phyloP scores from a whole-genome alignment of 805 yeast species.

The Lipomyces mesembrius region DNA sequence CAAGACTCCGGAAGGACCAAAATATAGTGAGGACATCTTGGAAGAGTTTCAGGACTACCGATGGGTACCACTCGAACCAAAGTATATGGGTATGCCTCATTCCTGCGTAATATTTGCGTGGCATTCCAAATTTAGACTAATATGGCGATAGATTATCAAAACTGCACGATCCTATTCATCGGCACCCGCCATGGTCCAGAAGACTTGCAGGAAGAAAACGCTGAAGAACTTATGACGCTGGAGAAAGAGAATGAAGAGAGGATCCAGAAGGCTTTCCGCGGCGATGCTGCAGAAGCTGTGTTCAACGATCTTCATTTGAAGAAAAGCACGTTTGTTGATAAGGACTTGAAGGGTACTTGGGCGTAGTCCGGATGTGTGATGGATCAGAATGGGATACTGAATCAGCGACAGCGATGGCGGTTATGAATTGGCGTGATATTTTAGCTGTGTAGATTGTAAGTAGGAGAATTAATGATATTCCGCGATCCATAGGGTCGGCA shows the following conservation, averaged over 20 bases:
- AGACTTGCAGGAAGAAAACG: conserved; percentile 1
- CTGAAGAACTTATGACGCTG: neutral
- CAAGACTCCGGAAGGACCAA: neutral
- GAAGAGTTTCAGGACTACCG: conserved; percentile 15
- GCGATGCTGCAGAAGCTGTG: conserved; percentile 5
- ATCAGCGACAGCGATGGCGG: too few species aligned
- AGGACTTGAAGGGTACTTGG: conserved; percentile 7
- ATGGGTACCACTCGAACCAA: conserved; percentile 18
- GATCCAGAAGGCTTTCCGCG: neutral
- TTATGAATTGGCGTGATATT: too few species aligned
- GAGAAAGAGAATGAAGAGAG: conserved; percentile 15
- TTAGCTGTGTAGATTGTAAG: too few species aligned
- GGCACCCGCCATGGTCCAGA: conserved; percentile 9
- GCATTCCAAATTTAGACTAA: neutral
- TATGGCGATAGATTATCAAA: conserved; percentile 3
- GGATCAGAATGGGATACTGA: neutral
- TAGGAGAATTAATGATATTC: too few species aligned
- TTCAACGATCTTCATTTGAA: conserved; percentile 10
- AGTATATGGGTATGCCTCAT: conserved; percentile 14
- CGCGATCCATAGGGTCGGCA: too few species aligned
- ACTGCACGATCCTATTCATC: conserved; percentile 14
- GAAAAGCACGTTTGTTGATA: neutral
- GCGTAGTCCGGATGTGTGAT: neutral
- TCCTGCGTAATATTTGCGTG: neutral
- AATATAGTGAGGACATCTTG: conserved; percentile 6